Evolutionary conservation across 805 yeast species (phyloP), one percentile per base, ranked within the genome.

Genomic region (Scheffersomyces coipomensis): DNA sequence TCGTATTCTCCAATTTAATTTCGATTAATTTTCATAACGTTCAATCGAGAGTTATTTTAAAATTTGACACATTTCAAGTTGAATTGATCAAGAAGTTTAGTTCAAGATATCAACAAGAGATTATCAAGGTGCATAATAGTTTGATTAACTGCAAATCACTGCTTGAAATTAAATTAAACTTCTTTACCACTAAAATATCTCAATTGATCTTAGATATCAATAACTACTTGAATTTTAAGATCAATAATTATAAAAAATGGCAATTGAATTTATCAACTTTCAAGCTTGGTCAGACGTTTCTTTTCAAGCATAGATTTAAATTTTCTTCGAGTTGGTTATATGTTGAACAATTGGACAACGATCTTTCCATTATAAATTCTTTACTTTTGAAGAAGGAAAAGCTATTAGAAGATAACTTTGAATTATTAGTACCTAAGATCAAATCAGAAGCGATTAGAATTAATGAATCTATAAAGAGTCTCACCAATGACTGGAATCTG

Each of bases 341-440:
- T 52, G 65, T 64, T 34, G 93, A 85, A 29, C 95, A 87, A 47
- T 40, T 87, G 0, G 79, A 76, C 11, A 67, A 64, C 36, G 79
- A 76, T 38, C 53, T 69, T 38, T 49, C 62, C 1, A 64, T 78
- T 2, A 51, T 81, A 23, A 37, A 47, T 1, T 66, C 75, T 26
- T 53, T 76, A 9, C 37, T 74, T 31, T 45, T 46, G 3, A 48
- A 53, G 27, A 66, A 76, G 46, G 52, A 59, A 8, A 44, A 39
- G 1, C 44, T 65, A 2, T 62, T 85, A 6, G 60, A 66, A 7
- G 62, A 64, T 0, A 71, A 78, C 38, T 44, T 58, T 7, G 75
- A 71, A n/a, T 46, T 64, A 0, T 65, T 81, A 11, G 42, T 63
- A 1, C 62, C 74, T 12, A 67, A 62, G 19, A 52, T 81, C 5